phyloP scores from a whole-genome alignment of 2,329 filamentous ascomycete species.

The Zymoseptoria brevis region DNA sequence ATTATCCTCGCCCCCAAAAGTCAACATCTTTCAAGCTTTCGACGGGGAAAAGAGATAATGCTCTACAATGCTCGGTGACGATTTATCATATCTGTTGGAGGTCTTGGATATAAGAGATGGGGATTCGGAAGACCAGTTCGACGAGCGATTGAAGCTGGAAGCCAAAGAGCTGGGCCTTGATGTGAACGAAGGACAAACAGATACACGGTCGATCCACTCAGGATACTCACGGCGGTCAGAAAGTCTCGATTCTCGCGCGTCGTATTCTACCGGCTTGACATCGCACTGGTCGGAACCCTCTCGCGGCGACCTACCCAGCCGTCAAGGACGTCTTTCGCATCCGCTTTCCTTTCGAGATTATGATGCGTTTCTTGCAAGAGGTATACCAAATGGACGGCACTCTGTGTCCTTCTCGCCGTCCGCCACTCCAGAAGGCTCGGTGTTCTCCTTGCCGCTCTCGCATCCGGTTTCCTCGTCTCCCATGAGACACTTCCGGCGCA shows the following conservation, averaged over 20 bases:
- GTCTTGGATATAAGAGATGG: slow-evolving; percentile 24
- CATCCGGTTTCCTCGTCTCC: slow-evolving; percentile 18
- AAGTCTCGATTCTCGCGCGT: slow-evolving; percentile 26
- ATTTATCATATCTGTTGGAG: slow-evolving; percentile 22
- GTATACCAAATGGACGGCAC: slow-evolving; percentile 17
- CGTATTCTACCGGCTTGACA: slow-evolving; percentile 28
- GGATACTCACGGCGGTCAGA: slow-evolving; percentile 23
- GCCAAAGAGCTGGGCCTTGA: slow-evolving; percentile 25
- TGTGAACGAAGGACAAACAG: slow-evolving; percentile 3
- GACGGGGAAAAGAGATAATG: background rate
- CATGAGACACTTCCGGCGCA: slow-evolving; percentile 27
- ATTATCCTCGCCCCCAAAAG: background rate
- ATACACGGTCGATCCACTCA: background rate
- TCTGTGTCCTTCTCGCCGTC: slow-evolving; percentile 26
- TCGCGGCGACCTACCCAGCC: slow-evolving; percentile 16
- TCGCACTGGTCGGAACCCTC: slow-evolving; percentile 29
- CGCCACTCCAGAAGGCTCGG: slow-evolving; percentile 24
- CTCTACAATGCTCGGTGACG: slow-evolving; percentile 9
- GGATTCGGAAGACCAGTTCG: slow-evolving; percentile 25
- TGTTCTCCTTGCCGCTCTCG: slow-evolving; percentile 26
- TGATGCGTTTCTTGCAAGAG: slow-evolving; percentile 26
- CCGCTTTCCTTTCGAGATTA: slow-evolving; percentile 29
- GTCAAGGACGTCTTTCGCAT: slow-evolving; percentile 11
- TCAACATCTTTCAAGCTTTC: background rate
- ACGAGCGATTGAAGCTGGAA: slow-evolving; percentile 19